A percentile compares a stretch with the other conserved stretches of the same genome.
Conservation (phyloP, 345 rosid genomes). For the Schrenkiella parvula region DNA sequence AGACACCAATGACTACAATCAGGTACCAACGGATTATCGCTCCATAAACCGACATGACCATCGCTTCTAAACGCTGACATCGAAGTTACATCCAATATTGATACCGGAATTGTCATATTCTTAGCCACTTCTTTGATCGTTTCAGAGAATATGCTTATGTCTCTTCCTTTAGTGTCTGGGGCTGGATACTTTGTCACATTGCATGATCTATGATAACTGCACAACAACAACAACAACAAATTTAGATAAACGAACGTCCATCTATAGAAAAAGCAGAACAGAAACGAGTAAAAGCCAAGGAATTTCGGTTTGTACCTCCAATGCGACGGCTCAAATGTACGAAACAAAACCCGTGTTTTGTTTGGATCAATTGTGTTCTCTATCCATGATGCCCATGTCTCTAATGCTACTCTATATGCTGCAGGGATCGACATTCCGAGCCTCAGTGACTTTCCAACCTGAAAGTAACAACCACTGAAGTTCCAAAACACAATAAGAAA, state of each 20-base stretch:
- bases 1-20: slow-evolving; percentile 98
- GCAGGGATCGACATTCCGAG: slow-evolving; percentile 83
- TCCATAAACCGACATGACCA: slow-evolving; percentile 85
- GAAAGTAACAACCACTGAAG: slow-evolving; percentile 84
- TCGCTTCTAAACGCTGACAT: slow-evolving; percentile 79
- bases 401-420: slow-evolving; percentile 67
- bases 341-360: slow-evolving; percentile 65
- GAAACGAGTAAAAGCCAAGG: not conserved
- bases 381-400: slow-evolving; percentile 89
- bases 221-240: slow-evolving; percentile 12
- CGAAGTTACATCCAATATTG: slow-evolving; percentile 60
- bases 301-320: slow-evolving; percentile 53
- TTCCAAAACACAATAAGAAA: slow-evolving; percentile 36
- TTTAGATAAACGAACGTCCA: not conserved
- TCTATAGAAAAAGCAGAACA: not conserved
- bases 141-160: slow-evolving; percentile 52
- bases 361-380: slow-evolving; percentile 46
- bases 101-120: slow-evolving; percentile 59
- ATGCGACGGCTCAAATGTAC: slow-evolving; percentile 87
- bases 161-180: slow-evolving; percentile 51
- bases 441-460: slow-evolving; percentile 65
- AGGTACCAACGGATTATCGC: slow-evolving; percentile 55
- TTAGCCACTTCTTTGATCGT: slow-evolving; percentile 45
- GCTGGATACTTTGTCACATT: slow-evolving; percentile 59
- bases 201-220: slow-evolving; percentile 63